phyloP scores from a whole-genome alignment of 768 basidiomycete genomes.

The Leccinum longicurvipes region DNA sequence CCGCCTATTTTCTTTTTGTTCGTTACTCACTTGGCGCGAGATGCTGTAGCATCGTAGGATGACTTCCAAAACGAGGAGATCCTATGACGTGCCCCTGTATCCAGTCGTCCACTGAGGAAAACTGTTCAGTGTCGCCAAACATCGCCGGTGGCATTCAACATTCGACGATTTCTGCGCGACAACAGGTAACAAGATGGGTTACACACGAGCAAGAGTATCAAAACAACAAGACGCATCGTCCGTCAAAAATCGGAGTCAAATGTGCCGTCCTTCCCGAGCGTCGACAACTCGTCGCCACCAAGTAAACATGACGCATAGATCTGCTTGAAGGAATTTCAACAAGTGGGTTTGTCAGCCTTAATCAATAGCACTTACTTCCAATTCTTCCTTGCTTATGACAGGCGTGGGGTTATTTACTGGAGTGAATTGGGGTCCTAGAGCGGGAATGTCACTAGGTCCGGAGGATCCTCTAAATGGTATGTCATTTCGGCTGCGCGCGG shows the following conservation, averaged over 20 bases:
- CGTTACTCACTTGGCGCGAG: background rate
- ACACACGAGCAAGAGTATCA: background rate
- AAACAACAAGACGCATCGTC: background rate
- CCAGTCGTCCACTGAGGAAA: background rate
- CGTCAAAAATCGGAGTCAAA: conserved; percentile 30
- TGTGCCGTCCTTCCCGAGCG: conserved; percentile 27
- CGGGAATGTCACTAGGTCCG: background rate
- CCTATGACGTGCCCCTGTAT: background rate
- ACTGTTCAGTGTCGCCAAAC: background rate
- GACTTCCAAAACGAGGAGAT: background rate
- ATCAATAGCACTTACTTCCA: conserved; percentile 18
- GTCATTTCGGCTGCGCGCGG: background rate
- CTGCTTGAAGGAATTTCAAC: conserved; percentile 17
- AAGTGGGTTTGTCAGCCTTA: background rate
- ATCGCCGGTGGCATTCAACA: background rate
- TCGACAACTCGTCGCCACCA: conserved; percentile 32
- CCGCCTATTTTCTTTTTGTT: background rate
- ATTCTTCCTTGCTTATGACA: conserved; percentile 12
- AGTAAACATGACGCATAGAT: conserved; percentile 38
- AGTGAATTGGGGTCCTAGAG: background rate
- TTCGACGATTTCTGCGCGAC: background rate
- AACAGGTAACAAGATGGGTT: background rate
- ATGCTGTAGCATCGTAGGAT: background rate
- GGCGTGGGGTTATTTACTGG: background rate
- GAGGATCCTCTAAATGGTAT: background rate